Percentiles rank a stretch among this genome's conserved stretches.
phyloP scores from a whole-genome alignment of 1,284 basidiomycete species.

The Fomitopsis schrenkii region DNA sequence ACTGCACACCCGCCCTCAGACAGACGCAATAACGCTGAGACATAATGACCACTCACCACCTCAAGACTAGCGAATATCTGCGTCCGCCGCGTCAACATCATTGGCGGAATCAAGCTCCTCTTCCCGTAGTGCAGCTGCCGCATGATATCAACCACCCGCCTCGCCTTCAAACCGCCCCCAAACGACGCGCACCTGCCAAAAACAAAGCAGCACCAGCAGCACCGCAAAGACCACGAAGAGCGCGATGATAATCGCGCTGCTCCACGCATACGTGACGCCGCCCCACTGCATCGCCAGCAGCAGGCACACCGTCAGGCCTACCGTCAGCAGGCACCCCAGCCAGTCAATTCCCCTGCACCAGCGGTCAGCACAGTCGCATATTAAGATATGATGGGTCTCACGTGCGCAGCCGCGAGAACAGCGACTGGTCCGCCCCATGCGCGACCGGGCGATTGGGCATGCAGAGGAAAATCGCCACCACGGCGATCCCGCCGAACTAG shows the following conservation, averaged over 20 bases:
- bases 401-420: neutral
- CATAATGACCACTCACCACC: neutral
- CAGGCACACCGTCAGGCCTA: neutral
- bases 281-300: slow-evolving; percentile 2
- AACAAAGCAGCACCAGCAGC: neutral
- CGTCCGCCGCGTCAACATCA: neutral
- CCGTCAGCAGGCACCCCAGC: neutral
- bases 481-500: slow-evolving; percentile 25
- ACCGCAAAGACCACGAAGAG: slow-evolving; percentile 1
- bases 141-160: neutral
- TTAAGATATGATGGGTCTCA: neutral
- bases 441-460: slow-evolving; percentile 16
- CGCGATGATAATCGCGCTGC: neutral
- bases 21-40: neutral
- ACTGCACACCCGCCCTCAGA: neutral
- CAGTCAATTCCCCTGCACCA: neutral
- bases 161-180: neutral
- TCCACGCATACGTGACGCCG: neutral
- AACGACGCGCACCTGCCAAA: neutral
- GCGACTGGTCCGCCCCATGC: neutral
- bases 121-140: neutral
- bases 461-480: slow-evolving; percentile 35
- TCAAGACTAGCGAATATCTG: neutral
- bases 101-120: neutral
- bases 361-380: neutral